Conservation (phyloP, 495 filamentous ascomycete species). For the Penicillium atrosanguineum region DNA sequence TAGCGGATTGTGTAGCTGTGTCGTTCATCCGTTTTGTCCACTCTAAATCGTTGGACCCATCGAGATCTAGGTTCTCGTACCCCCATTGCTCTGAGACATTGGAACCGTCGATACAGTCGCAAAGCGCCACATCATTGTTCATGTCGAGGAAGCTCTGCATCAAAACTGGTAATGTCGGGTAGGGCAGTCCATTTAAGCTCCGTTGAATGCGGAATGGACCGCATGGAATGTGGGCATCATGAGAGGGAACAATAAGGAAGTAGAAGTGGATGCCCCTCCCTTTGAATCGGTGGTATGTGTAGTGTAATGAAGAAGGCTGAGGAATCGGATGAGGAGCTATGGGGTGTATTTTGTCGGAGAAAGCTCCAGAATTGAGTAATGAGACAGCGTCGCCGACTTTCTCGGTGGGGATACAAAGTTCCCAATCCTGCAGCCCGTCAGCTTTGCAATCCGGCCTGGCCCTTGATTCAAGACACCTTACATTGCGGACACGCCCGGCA, state of each 20-base stretch:
- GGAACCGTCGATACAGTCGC: conserved; percentile 37
- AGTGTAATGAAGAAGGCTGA: conserved; percentile 27
- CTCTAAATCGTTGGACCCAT: conserved; percentile 32
- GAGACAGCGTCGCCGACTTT: conserved; percentile 16
- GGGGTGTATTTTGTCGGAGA: conserved; percentile 16
- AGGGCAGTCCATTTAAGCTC: conserved; percentile 34
- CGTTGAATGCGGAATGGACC: conserved; percentile 28
- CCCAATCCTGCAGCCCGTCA: conserved; percentile 24
- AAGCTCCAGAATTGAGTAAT: conserved; percentile 11
- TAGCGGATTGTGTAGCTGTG: conserved; percentile 12
- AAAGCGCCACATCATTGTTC: conserved; percentile 29
- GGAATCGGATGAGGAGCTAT: conserved; percentile 16
- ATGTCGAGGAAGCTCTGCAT: conserved; percentile 38
- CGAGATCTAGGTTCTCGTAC: conserved; percentile 28
- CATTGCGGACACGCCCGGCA: conserved; percentile 28
- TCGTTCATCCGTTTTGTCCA: conserved; percentile 31
- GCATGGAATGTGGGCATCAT: conserved; percentile 29
- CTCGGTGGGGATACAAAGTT: conserved; percentile 28
- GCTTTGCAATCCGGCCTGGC: not conserved
- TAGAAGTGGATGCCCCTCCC: conserved; percentile 29
- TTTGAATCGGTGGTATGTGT: conserved; percentile 36
- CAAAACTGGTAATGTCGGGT: conserved; percentile 31
- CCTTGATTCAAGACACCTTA: conserved; percentile 12
- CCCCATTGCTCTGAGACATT: conserved; percentile 40
- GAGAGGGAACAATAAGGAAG: conserved; percentile 31